Conservation (phyloP, 1,284 basidiomycete genomes). For the Ustilago cynodontis region DNA sequence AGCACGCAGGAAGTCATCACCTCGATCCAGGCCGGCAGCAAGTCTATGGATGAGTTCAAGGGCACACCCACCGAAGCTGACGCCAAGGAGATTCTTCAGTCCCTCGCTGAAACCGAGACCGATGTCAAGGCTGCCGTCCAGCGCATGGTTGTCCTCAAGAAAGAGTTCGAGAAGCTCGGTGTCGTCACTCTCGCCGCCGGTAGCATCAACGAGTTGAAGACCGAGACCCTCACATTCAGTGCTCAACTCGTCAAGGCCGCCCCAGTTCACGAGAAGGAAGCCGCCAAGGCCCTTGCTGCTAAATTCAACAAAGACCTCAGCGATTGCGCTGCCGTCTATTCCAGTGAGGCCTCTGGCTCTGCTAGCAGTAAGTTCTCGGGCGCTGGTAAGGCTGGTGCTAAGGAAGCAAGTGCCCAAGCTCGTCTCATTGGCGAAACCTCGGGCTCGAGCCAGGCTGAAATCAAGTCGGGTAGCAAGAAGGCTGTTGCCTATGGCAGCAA, state of each 20-base stretch:
- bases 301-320: conserved; percentile 15
- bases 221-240: conserved; percentile 1
- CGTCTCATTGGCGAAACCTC: background rate
- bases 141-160: conserved; percentile 17
- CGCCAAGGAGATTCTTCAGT: conserved; percentile 10
- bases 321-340: conserved; percentile 9
- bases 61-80: conserved; percentile 13
- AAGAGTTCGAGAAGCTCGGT: conserved; percentile 24
- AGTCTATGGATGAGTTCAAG: background rate
- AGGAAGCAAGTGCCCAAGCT: background rate
- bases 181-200: background rate
- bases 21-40: conserved; percentile 7
- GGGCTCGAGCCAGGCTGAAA: background rate
- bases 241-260: conserved; percentile 17
- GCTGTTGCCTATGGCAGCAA: background rate
- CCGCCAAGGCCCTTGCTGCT: conserved; percentile 3
- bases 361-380: background rate
- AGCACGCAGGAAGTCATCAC: conserved; percentile 14
- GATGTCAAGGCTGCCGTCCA: conserved; percentile 4
- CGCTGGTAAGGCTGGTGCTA: background rate
- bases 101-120: conserved; percentile 18
- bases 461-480: background rate
- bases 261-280: conserved; percentile 7
- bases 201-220: conserved; percentile 16
- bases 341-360: background rate